A percentile compares a stretch with the other conserved stretches of the same genome.
These are phyloP conservation scores for Naganishia vaughanmartiniae DNA, from an alignment of 768 basidiomycete genomes.

Conservation along the genomic window DNA sequence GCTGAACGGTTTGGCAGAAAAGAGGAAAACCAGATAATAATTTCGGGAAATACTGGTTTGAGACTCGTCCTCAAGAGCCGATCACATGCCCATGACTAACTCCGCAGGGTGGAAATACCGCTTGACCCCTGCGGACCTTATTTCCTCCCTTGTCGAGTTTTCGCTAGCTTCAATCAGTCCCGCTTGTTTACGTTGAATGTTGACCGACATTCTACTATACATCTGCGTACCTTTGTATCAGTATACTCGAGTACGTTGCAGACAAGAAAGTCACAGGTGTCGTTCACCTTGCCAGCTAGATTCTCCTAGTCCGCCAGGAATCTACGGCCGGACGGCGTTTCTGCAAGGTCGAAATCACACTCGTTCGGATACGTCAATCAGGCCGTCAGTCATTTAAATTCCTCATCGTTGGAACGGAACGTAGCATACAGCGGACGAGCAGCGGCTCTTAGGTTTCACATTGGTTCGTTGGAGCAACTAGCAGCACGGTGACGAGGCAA, in stretches of 20 bases:
- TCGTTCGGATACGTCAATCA: not conserved
- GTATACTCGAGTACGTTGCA: too few relatives aligned
- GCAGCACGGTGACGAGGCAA: not conserved
- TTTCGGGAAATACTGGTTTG: too few relatives aligned
- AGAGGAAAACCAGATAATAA: too few relatives aligned
- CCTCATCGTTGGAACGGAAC: too few relatives aligned
- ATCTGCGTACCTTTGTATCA: not conserved
- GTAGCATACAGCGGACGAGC: not conserved
- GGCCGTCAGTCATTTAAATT: too few relatives aligned
- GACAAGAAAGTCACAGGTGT: too few relatives aligned
- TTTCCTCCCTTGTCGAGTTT: not conserved
- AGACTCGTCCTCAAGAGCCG: too few relatives aligned
- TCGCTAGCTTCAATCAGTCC: not conserved
- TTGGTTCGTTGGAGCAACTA: not conserved
- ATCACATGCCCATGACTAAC: not conserved
- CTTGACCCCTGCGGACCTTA: not conserved
- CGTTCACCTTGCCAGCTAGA: too few relatives aligned
- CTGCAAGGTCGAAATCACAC: not conserved
- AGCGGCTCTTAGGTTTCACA: not conserved
- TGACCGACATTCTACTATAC: constrained; percentile 5
- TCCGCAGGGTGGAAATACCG: not conserved
- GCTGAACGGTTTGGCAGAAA: too few relatives aligned
- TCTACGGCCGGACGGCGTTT: not conserved
- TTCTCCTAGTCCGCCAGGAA: too few relatives aligned
- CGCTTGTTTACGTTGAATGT: constrained; percentile 17